Evolutionary conservation across 2,329 filamentous ascomycete species (phyloP).

Genomic region (Niveomyces coronatus): DNA sequence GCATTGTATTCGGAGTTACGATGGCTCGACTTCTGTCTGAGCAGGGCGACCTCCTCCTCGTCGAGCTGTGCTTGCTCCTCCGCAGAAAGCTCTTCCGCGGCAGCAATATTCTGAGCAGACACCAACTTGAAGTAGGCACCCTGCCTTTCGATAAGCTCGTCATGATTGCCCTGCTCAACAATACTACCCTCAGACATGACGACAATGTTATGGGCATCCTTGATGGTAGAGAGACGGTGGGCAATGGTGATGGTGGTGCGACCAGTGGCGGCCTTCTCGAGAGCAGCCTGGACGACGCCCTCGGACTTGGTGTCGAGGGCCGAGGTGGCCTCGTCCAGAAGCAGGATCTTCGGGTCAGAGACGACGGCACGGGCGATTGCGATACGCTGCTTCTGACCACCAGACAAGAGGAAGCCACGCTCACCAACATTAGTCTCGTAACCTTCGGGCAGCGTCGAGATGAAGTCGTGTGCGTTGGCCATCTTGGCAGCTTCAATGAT

Average conservation of each 20-base stretch:
- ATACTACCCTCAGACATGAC: slow-evolving; percentile 83
- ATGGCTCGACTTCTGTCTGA: slow-evolving; percentile 34
- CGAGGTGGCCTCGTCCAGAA: slow-evolving; percentile 91
- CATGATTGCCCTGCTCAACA: slow-evolving; percentile 83
- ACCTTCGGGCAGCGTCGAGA: slow-evolving; percentile 68
- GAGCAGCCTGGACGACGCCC: slow-evolving; percentile 83
- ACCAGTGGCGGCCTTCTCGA: slow-evolving; percentile 75
- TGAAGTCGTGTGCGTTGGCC: slow-evolving; percentile 92
- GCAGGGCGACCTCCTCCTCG: slow-evolving; percentile 38
- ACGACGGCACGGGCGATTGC: slow-evolving; percentile 88
- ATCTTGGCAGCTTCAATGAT: slow-evolving; percentile 76
- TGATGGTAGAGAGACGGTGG: slow-evolving; percentile 90
- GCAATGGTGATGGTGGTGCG: slow-evolving; percentile 95
- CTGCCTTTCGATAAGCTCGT: slow-evolving; percentile 58
- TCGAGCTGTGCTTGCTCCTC: slow-evolving; percentile 43
- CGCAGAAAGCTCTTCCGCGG: slow-evolving; percentile 41
- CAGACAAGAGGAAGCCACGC: slow-evolving; percentile 82
- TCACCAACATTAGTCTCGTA: slow-evolving; percentile 96
- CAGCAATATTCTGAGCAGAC: slow-evolving; percentile 73
- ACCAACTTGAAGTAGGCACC: slow-evolving; percentile 79
- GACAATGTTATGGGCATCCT: slow-evolving; percentile 88
- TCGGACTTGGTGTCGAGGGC: slow-evolving; percentile 92
- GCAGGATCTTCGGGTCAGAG: slow-evolving; percentile 80
- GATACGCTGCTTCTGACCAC: slow-evolving; percentile 94
- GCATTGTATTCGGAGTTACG: slow-evolving; percentile 31